Base-by-base conservation (phyloP, 495 filamentous ascomycete species). In the Daldinia caldariorum region DNA sequence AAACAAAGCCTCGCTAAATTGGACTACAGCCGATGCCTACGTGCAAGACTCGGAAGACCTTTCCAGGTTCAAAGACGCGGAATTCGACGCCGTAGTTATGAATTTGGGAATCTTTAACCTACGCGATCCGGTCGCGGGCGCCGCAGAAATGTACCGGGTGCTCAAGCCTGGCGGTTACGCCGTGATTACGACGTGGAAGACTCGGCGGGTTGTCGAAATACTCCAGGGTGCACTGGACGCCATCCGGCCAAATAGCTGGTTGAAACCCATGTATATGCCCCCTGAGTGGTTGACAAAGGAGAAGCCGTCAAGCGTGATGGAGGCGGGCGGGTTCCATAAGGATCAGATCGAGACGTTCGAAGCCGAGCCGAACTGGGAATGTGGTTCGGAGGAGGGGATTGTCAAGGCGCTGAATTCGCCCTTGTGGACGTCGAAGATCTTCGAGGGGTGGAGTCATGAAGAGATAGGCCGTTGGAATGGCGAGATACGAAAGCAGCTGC, bases 151-250 rank as follows among this genome's bases (percentile, higher is more conserved):
- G 43, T 56, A 70, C 31, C 77, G 77, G 47, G 76, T 74, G 3
- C 71, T 82, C 2, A 78, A 78, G 22, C 71, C 73, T 13, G 72
- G 71, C 3, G 78, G 78, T 5, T 60, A 76, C 6, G 74, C 71
- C 0, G 71, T 76, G 2, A 47, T 79, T 0, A 81, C 77, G 16
- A 76, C 76, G 1, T 81, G 73, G 77, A 81, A 77, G 43, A 6
- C 26, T 32, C 67, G 64, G 8, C 61, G 64, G 10, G 57, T 51
- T 2, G 54, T 32, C 6, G 67, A 54, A 0, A n/a, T 75, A 0
- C 37, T 76, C 58, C 63, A 62, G 12, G 61, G 56, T 9, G 65
- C 34, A 8, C 41, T 59, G 14, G 55, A 66, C 6, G 45, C 41
- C 6, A 71, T 73, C 18, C 51, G 26, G 9, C 67, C 70, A 13